Evolutionary conservation across 768 basidiomycete genomes (phyloP), one percentile per base, ranked within the genome.

Genomic region (Tricholoma bakamatsutake): DNA sequence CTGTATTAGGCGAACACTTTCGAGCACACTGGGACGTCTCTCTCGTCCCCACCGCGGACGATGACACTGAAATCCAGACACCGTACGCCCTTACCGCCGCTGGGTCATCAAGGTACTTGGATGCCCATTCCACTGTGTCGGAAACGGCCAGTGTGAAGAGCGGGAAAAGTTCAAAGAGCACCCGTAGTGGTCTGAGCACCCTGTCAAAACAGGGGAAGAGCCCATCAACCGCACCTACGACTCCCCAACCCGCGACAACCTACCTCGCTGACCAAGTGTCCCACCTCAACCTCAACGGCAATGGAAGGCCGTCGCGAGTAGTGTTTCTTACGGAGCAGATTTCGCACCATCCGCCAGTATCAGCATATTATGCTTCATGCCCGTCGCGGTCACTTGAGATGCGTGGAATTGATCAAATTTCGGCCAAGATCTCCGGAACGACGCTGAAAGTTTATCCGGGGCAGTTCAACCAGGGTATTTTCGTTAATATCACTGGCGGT

Each of bases 261-360:
- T 71, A 74, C 27, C 62, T 79, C 53, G 74, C 77, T 39, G 84
- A 80, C 5, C 76, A 76, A 56, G 76, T 85, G 64, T 88, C 87
- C 15, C 82, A 75, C 53, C 79, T 88, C 45, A 84, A 76, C 62
- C 76, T 90, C 33, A 54, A 61, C 30, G 62, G 58, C 39, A 61
- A 55, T 13, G 52, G 56, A 24, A 61, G 57, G 31, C 9, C 59
- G 1, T 47, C 59, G 13, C 87, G 92, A 33, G 82, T 95, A 43
- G 80, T 83, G 5, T 96, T 82, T 69, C 71, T 95, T 47, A 96
- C 93, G 12, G 95, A 97, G 69, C 95, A 97, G 70, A 85, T 98
- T 47, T 97, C 91, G 1, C 97, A 99, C 71, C 97, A 99, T 64
- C 97, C 97, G 0, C 97, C 97, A 2, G 83, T 98, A 30, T 96